Conservation (phyloP, 257 asterid genomes). For the Cynanchum wilfordii region DNA sequence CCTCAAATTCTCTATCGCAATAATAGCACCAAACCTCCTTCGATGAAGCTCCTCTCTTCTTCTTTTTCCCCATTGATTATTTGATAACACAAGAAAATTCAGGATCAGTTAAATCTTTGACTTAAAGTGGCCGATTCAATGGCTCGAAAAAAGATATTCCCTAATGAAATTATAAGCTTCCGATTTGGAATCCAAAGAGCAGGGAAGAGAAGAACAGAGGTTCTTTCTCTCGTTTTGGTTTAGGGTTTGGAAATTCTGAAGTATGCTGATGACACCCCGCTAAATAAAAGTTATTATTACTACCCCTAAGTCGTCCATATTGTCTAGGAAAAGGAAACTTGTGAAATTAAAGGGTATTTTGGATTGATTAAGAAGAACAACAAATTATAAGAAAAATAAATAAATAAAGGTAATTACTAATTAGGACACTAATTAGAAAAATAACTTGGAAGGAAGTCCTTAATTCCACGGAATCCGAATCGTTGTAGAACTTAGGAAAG, state of each 20-base stretch:
- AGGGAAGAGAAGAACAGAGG: background rate
- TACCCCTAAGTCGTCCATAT: no score
- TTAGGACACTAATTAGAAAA: no score
- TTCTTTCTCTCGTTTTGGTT: background rate
- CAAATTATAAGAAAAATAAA: no score
- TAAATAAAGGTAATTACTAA: no score
- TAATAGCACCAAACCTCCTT: conserved; percentile 92
- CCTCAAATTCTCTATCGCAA: conserved; percentile 95
- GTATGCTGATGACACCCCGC: background rate
- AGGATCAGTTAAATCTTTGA: background rate
- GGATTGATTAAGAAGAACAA: no score
- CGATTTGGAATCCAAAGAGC: background rate
- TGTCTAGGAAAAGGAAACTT: no score
- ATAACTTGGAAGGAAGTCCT: no score
- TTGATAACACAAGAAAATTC: background rate
- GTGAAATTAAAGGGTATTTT: no score
- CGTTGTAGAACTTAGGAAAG: no score
- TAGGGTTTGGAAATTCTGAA: conserved; percentile 7
- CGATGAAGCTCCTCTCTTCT: conserved; percentile 73
- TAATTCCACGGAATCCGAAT: no score
- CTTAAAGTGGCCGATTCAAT: background rate
- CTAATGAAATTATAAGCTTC: background rate
- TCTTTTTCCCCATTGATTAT: conserved; percentile 76
- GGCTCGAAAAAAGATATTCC: background rate
- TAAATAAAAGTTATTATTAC: no score